Conservation (phyloP, 2,329 filamentous ascomycete species). For the Fusarium praegraminearum region DNA sequence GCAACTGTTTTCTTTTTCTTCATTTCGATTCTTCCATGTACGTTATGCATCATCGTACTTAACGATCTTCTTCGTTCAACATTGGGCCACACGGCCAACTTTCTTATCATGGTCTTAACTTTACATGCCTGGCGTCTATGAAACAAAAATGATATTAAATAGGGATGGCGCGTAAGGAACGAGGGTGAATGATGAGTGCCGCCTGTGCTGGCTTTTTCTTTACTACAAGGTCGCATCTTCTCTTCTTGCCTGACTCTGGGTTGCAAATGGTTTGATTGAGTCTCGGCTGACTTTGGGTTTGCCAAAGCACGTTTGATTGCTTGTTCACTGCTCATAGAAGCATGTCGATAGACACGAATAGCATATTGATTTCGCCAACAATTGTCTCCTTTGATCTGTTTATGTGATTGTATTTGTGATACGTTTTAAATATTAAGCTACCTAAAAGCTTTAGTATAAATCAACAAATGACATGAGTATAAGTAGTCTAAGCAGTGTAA, state of each 20-base stretch:
- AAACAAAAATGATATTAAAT: slow-evolving; percentile 43
- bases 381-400: neutral
- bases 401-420: neutral
- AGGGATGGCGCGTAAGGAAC: slow-evolving; percentile 43
- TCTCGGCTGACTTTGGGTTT: slow-evolving; percentile 39
- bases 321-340: slow-evolving; percentile 26
- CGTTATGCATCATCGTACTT: slow-evolving; percentile 51
- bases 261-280: slow-evolving; percentile 1
- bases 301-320: slow-evolving; percentile 38
- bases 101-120: slow-evolving; percentile 40
- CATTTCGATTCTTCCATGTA: slow-evolving; percentile 54
- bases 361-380: slow-evolving; percentile 26
- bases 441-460: no score
- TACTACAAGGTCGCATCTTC: slow-evolving; percentile 38
- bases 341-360: slow-evolving; percentile 41
- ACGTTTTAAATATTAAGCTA: no score
- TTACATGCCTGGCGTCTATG: slow-evolving; percentile 44
- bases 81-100: slow-evolving; percentile 42
- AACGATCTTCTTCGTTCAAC: slow-evolving; percentile 50
- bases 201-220: slow-evolving; percentile 28
- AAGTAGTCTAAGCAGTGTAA: no score
- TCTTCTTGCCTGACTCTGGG: slow-evolving; percentile 37
- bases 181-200: slow-evolving; percentile 25
- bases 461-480: no score
- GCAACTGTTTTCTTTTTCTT: slow-evolving; percentile 37